These are phyloP conservation scores for Hypoxylon fuscum DNA, from an alignment of 495 filamentous ascomycete species.

Conservation along the genomic window DNA sequence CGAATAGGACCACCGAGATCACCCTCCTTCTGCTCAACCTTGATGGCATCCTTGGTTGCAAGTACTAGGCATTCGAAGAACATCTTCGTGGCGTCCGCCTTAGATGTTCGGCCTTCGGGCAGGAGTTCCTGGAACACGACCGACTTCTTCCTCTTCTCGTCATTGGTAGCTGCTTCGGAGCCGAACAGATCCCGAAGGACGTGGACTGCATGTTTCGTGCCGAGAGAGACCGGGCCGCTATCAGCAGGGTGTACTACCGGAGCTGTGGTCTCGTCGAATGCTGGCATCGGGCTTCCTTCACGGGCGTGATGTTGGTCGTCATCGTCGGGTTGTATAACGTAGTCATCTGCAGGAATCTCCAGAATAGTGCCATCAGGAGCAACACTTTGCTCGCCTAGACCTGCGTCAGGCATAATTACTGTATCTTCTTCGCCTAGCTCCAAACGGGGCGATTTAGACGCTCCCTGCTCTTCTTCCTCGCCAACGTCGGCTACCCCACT, in stretches of 20 bases:
- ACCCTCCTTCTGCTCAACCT: conserved; percentile 87
- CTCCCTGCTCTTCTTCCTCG: conserved; percentile 67
- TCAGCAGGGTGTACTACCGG: conserved; percentile 80
- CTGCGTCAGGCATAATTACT: conserved; percentile 53
- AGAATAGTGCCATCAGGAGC: conserved; percentile 64
- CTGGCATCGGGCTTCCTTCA: conserved; percentile 53
- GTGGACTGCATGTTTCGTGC: conserved; percentile 95
- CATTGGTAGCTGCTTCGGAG: conserved; percentile 63
- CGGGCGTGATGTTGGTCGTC: conserved; percentile 59
- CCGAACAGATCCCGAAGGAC: conserved; percentile 90
- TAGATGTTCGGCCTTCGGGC: conserved; percentile 78
- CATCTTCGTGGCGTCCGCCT: conserved; percentile 96
- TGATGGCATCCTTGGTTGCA: conserved; percentile 97
- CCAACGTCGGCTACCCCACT: conserved; percentile 83
- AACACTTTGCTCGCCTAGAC: conserved; percentile 60
- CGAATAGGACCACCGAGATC: conserved; percentile 78
- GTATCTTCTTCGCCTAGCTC: conserved; percentile 73
- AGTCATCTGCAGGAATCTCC: conserved; percentile 73
- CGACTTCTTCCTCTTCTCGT: conserved; percentile 75
- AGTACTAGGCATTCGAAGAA: conserved; percentile 97
- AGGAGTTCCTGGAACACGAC: conserved; percentile 93
- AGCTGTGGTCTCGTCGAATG: conserved; percentile 79
- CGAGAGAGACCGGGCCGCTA: conserved; percentile 82
- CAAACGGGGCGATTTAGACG: conserved; percentile 71
- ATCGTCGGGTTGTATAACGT: conserved; percentile 57